Conservation (phyloP, 2,329 filamentous ascomycete genomes). For the Fusarium drepaniforme region DNA sequence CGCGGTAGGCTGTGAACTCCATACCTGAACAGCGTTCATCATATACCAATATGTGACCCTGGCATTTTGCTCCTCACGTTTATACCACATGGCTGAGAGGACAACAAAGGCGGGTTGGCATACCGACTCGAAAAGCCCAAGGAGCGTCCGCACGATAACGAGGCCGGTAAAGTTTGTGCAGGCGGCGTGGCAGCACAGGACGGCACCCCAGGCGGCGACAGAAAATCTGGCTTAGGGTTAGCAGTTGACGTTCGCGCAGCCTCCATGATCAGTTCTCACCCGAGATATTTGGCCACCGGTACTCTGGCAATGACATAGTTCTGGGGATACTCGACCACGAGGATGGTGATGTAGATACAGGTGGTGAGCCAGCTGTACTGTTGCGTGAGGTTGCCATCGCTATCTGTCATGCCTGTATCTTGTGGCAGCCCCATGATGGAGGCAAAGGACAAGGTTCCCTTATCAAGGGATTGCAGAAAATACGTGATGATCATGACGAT, state of each 20-base stretch:
- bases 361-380: slow-evolving; percentile 76
- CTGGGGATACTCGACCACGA: slow-evolving; percentile 79
- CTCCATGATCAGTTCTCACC: neutral
- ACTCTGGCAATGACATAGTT: slow-evolving; percentile 70
- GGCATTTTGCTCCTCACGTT: slow-evolving; percentile 65
- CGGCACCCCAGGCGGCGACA: slow-evolving; percentile 72
- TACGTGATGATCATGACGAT: slow-evolving; percentile 79
- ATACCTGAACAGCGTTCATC: neutral
- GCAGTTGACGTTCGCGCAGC: neutral
- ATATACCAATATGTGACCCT: slow-evolving; percentile 75
- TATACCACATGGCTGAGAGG: slow-evolving; percentile 78
- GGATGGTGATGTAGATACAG: slow-evolving; percentile 78
- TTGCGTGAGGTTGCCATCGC: slow-evolving; percentile 40
- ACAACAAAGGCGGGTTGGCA: slow-evolving; percentile 77
- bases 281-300: slow-evolving; percentile 75
- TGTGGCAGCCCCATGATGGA: slow-evolving; percentile 71
- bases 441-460: slow-evolving; percentile 73
- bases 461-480: slow-evolving; percentile 77
- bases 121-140: slow-evolving; percentile 78
- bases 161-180: slow-evolving; percentile 71
- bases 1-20: too few species aligned
- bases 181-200: slow-evolving; percentile 71
- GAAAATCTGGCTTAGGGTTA: slow-evolving; percentile 57
- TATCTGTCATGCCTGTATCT: slow-evolving; percentile 59
- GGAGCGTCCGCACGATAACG: slow-evolving; percentile 70